Evolutionary conservation across 805 yeast species (phyloP), one percentile per base, ranked within the genome.

Genomic region (Kodamaea kakaduensis): DNA sequence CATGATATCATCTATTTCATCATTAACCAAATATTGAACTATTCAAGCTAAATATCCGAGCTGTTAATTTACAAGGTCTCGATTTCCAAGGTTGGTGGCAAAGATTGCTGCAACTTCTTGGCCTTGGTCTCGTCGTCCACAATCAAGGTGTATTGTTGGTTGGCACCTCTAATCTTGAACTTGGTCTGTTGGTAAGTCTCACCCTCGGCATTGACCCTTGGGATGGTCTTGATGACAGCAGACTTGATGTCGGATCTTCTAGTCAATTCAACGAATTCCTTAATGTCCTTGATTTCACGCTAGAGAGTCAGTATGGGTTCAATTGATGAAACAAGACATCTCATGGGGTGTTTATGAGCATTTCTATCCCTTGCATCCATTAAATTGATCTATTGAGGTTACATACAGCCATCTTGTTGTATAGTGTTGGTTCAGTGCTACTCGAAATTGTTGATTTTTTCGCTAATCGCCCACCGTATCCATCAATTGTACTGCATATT

Each of bases 101-200:
- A 78, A 62, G 97, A 84, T 78, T 89, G 96, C 65, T 85, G 81
- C 75, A 93, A 80, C 79, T 93, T 93, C 83, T 85, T 81, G 61
- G 97, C 97, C 81, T 88, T 89, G 70, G 86, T 83, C 62, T 87
- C 84, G 71, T 93, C 97, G 76, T 84, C 79, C 62, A 93, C 90
- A 56, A 84, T 84, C 71, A 90, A 78, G 58, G 98, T 93, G 85
- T 93, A 93, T 65, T 87, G 81, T 78, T 84, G 70, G 70, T 77
- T 87, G 50, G 96, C 62, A 71, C 97, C 96, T 81, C 97, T 88
- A 64, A 93, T 86, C 85, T 93, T 93, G 89, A 93, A 93, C 76
- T 93, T 93, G 77, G 96, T 88, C 75, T 84, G 93, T 75, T 84
- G 83, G 81, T 77, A 76, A 54, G 75, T 73, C 77, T 83, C 83